phyloP scores from a whole-genome alignment of 805 yeast species.

The Saccharomycopsis sp. region DNA sequence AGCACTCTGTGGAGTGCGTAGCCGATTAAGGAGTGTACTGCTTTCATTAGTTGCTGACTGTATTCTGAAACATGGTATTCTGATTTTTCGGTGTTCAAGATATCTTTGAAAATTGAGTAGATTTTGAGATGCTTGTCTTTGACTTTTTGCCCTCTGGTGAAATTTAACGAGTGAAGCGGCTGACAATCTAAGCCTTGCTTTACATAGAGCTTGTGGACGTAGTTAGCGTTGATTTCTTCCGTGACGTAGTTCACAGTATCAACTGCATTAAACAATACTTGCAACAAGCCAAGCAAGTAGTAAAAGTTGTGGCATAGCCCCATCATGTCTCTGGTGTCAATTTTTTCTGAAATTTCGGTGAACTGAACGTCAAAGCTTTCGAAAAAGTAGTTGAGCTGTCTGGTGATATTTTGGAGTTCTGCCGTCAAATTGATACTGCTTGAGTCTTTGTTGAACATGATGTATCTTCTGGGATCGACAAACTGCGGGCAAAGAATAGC shows the following conservation, averaged over 20 bases:
- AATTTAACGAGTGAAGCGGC: slow-evolving; percentile 8
- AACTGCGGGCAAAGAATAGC: slow-evolving; percentile 16
- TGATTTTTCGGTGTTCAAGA: slow-evolving; percentile 1
- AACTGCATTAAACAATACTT: slow-evolving; percentile 9
- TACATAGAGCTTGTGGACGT: background rate
- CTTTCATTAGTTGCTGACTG: background rate
- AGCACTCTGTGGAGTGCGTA: slow-evolving; percentile 13
- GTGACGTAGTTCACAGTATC: slow-evolving; percentile 9
- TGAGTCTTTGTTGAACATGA: slow-evolving; percentile 15
- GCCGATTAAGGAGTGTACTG: slow-evolving; percentile 9
- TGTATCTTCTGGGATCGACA: slow-evolving; percentile 17
- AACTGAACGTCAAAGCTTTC: slow-evolving; percentile 5
- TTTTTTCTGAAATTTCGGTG: background rate
- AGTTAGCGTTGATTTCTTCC: slow-evolving; percentile 7
- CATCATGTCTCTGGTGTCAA: background rate
- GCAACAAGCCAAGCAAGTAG: slow-evolving; percentile 3
- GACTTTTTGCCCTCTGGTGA: slow-evolving; percentile 4
- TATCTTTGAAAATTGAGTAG: slow-evolving; percentile 1
- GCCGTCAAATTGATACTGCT: slow-evolving; percentile 16
- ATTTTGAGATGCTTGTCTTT: slow-evolving; percentile 10
- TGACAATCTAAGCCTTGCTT: background rate
- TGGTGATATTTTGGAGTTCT: slow-evolving; percentile 9
- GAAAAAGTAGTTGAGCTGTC: slow-evolving; percentile 2
- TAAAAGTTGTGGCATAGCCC: background rate
- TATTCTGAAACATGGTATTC: slow-evolving; percentile 7